phyloP scores from a whole-genome alignment of 106 monocot species.

The Amphibolis antarctica region DNA sequence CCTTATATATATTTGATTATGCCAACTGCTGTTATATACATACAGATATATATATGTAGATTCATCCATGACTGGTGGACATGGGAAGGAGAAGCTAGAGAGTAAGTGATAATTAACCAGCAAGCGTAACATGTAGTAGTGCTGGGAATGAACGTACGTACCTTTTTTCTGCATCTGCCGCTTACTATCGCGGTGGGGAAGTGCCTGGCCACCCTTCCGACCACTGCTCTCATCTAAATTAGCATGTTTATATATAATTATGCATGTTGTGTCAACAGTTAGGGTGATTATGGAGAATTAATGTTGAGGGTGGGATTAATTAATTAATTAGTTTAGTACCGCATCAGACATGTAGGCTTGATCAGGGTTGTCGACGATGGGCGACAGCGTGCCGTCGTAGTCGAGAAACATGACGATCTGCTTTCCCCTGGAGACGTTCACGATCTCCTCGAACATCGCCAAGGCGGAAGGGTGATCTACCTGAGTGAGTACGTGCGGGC shows the following conservation, averaged over 20 bases:
- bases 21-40: too few relatives aligned
- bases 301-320: too few relatives aligned
- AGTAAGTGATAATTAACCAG: neutral
- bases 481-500: too few relatives aligned
- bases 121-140: neutral
- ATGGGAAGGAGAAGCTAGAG: neutral
- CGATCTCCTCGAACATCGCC: constrained; percentile 22
- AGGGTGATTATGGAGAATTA: too few relatives aligned
- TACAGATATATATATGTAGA: too few relatives aligned
- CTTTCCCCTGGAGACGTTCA: constrained; percentile 19
- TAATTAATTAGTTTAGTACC: constrained; percentile 7
- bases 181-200: constrained; percentile 23
- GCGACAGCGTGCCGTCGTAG: constrained; percentile 33
- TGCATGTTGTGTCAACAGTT: too few relatives aligned
- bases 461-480: constrained; percentile 25
- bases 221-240: constrained; percentile 16
- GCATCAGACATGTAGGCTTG: constrained; percentile 31
- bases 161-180: constrained; percentile 23
- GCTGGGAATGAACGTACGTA: neutral
- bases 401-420: constrained; percentile 33
- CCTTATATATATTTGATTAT: too few relatives aligned
- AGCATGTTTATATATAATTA: neutral
- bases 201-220: constrained; percentile 14
- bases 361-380: constrained; percentile 35
- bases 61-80: neutral